Evolutionary conservation across 306 rosid species (phyloP), one percentile per base, ranked within the genome.

Genomic region (Phaseolus lunatus): DNA sequence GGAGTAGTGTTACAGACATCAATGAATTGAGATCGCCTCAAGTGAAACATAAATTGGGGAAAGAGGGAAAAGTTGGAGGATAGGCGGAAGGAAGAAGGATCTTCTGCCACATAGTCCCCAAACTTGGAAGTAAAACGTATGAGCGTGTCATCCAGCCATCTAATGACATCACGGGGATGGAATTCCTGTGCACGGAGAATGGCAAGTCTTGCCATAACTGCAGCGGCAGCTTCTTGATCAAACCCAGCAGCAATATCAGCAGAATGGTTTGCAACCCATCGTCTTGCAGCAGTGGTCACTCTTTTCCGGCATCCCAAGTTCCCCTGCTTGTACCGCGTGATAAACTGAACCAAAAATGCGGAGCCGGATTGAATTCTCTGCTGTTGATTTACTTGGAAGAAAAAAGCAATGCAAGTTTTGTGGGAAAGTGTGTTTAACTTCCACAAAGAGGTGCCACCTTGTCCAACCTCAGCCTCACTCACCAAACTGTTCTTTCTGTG

Each of bases 191-290:
- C 92, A 61, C 97, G 90, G 43, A 83, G 88, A 74, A 93, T 88
- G 45, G 98, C 93, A 76, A 93, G 96, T 62, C 98, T 88, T 48
- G 98, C 93, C 85, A 91, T 85, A 78, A 90, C 96, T 9, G 97
- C 83, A 43, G 97, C 97, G 0, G 97, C 98, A 13, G 98, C 88
- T 84, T 93, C 98, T 79, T 93, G 98, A 82, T 93, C 98, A 77
- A 93, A 93, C 68, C 98, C 98, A 8, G 91, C 93, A 73, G 86
- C 79, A 35, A 93, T 79, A 62, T 93, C 97, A 1, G 96, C 77
- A n/a, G 98, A 86, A 26, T 84, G 83, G 80, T 50, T 91, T 67
- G 90, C 91, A 27, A 87, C 93, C 98, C 98, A 93, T 86, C 97
- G 84, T 83, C 96, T 88, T n/a, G 98, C 96, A 37, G 90, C 98